Percentiles rank a stretch among this genome's conserved stretches.
These are phyloP conservation scores for Buddleja alternifolia DNA, from an alignment of 257 asterid genomes.

Conservation along the genomic window DNA sequence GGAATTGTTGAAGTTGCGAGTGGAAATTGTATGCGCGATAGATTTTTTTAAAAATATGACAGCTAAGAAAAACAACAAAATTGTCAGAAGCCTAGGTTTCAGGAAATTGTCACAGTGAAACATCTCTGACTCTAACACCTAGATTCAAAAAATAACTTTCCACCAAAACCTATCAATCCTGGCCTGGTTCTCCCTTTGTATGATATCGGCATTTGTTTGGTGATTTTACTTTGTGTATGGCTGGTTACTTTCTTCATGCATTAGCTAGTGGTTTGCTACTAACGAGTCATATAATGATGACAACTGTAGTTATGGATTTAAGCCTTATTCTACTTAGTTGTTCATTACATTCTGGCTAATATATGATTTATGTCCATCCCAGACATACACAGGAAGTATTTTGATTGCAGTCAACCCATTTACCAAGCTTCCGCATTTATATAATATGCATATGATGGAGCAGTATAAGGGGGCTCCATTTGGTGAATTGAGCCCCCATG, in stretches of 20 bases:
- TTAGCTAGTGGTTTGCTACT: constrained; percentile 13
- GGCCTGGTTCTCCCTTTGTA: not conserved
- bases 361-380: constrained; percentile 31
- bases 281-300: not conserved
- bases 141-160: not conserved
- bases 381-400: constrained; percentile 98
- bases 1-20: not conserved
- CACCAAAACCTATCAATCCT: not conserved
- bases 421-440: constrained; percentile 96
- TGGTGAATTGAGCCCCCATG: constrained; percentile 99
- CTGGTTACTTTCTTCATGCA: not conserved
- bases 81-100: not conserved
- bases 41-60: not conserved
- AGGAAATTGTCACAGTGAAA: not conserved
- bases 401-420: constrained; percentile 96
- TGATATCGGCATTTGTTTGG: not conserved
- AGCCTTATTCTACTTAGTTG: not conserved
- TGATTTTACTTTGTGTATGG: not conserved
- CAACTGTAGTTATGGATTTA: not conserved
- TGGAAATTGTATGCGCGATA: not conserved
- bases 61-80: not conserved
- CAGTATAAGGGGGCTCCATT: constrained; percentile 98
- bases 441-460: constrained; percentile 94
- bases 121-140: not conserved
- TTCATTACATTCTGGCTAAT: constrained; percentile 32